A percentile compares a stretch with the other conserved stretches of the same genome.
Evolutionary conservation across 2,329 filamentous ascomycete species (phyloP).

Genomic region (Macrophomina pseudophaseolina): DNA sequence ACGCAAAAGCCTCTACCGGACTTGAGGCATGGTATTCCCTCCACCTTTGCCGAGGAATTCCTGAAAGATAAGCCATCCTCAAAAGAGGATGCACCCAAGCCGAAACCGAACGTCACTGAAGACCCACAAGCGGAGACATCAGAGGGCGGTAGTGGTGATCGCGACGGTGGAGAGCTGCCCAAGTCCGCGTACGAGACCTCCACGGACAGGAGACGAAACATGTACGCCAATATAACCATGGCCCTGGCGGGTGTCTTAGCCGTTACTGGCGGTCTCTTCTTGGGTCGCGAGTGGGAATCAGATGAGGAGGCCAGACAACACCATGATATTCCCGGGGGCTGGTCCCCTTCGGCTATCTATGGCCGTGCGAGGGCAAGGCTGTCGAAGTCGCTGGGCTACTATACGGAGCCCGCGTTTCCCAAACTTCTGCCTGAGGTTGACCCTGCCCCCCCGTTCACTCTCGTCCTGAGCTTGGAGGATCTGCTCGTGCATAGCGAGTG

Average conservation of each 20-base stretch:
- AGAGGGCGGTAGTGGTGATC: constrained; percentile 55
- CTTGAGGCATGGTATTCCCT: constrained; percentile 91
- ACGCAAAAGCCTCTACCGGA: constrained; percentile 77
- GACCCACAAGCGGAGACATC: constrained; percentile 53
- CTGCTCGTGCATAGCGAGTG: constrained; percentile 94
- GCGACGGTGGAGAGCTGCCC: constrained; percentile 70
- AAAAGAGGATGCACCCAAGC: constrained; percentile 30
- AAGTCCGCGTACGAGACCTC: constrained; percentile 89
- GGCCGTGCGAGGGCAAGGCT: constrained; percentile 77
- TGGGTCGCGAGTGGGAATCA: constrained; percentile 85
- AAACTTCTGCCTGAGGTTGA: constrained; percentile 87
- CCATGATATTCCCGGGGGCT: constrained; percentile 77
- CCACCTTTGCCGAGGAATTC: constrained; percentile 82
- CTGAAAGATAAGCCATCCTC: constrained; percentile 44
- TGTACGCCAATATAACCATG: constrained; percentile 77
- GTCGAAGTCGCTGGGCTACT: constrained; percentile 81
- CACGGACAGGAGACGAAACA: constrained; percentile 78
- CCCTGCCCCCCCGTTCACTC: constrained; percentile 84
- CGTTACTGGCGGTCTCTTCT: constrained; percentile 68
- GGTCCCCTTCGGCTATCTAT: constrained; percentile 77
- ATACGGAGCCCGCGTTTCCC: constrained; percentile 92
- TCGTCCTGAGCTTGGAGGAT: constrained; percentile 92
- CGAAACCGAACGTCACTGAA: constrained; percentile 58
- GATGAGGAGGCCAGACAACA: constrained; percentile 74
- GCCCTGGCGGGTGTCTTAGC: constrained; percentile 62